phyloP scores from a whole-genome alignment of 495 filamentous ascomycete genomes.

The Patellaria atrata region DNA sequence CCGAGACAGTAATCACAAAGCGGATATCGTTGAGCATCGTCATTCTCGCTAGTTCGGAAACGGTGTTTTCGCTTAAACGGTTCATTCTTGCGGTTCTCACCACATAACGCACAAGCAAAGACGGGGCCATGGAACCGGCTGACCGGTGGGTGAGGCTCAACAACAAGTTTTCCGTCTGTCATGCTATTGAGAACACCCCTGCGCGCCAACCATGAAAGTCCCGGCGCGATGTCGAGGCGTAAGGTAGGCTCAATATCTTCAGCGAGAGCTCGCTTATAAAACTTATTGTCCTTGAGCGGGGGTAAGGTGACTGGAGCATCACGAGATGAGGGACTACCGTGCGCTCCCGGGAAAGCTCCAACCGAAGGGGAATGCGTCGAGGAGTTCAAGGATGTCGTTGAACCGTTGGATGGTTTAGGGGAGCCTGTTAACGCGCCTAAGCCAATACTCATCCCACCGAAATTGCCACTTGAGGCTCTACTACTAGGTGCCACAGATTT shows the following conservation, averaged over 20 bases:
- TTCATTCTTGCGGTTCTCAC: conserved; percentile 58
- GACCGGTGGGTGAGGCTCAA: conserved; percentile 64
- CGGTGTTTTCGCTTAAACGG: conserved; percentile 66
- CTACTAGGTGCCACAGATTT: conserved; percentile 34
- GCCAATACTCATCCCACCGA: conserved; percentile 47
- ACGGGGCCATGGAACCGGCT: conserved; percentile 36
- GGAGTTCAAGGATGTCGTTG: conserved; percentile 7
- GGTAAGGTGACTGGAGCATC: conserved; percentile 17
- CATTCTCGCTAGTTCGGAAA: conserved; percentile 74
- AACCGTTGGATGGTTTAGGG: conserved; percentile 27
- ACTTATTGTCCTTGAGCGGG: conserved; percentile 74
- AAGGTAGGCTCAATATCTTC: conserved; percentile 95
- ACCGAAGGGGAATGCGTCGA: too few relatives aligned
- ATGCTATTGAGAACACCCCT: conserved; percentile 70
- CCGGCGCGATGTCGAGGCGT: conserved; percentile 74
- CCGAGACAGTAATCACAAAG: conserved; percentile 76
- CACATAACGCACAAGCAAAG: conserved; percentile 76
- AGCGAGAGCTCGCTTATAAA: conserved; percentile 73
- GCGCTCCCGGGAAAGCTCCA: too few relatives aligned
- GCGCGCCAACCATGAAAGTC: conserved; percentile 83
- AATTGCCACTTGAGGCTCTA: conserved; percentile 54
- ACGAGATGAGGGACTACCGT: conserved; percentile 15
- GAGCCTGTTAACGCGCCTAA: conserved; percentile 26
- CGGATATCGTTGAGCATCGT: conserved; percentile 75
- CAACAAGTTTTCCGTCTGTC: conserved; percentile 71